Conservation (phyloP, 805 yeast species). For the Cyberlindnera sargentensis region DNA sequence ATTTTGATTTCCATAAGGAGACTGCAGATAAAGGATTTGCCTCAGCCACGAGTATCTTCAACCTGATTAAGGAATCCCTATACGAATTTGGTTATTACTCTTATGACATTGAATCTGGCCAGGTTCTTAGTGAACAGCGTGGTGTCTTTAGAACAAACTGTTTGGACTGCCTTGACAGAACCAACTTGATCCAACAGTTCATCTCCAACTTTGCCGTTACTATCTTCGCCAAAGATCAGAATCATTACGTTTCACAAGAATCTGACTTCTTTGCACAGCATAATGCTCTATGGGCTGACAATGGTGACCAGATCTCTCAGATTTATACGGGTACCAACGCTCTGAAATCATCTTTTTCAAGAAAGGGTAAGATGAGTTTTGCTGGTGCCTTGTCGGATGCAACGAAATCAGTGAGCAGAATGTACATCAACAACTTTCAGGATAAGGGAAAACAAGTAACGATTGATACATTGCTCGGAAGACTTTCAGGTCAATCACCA, state of each 20-base stretch:
- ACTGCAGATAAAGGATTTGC: constrained; percentile 88
- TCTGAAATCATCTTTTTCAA: constrained; percentile 84
- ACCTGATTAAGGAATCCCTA: constrained; percentile 56
- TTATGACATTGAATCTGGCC: constrained; percentile 50
- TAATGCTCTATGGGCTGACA: constrained; percentile 93
- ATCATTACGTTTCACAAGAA: constrained; percentile 29
- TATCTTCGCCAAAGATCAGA: constrained; percentile 38
- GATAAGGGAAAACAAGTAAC: constrained; percentile 88
- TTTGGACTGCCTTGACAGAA: constrained; percentile 90
- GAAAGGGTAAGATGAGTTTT: constrained; percentile 92
- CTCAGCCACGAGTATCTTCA: constrained; percentile 66
- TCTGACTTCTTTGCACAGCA: constrained; percentile 65
- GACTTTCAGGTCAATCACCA: constrained; percentile 59
- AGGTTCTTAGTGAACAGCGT: constrained; percentile 64
- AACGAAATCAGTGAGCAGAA: constrained; percentile 88
- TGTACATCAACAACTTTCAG: constrained; percentile 93
- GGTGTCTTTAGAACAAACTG: constrained; percentile 94
- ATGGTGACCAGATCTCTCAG: constrained; percentile 93
- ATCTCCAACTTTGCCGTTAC: constrained; percentile 68
- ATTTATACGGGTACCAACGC: constrained; percentile 98
- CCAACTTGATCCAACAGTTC: constrained; percentile 83
- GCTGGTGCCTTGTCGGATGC: constrained; percentile 98
- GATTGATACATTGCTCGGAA: constrained; percentile 80
- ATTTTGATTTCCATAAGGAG: constrained; percentile 91
- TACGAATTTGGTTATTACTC: constrained; percentile 79